Base-by-base conservation (phyloP, 257 asterid species). In the Avicennia marina region DNA sequence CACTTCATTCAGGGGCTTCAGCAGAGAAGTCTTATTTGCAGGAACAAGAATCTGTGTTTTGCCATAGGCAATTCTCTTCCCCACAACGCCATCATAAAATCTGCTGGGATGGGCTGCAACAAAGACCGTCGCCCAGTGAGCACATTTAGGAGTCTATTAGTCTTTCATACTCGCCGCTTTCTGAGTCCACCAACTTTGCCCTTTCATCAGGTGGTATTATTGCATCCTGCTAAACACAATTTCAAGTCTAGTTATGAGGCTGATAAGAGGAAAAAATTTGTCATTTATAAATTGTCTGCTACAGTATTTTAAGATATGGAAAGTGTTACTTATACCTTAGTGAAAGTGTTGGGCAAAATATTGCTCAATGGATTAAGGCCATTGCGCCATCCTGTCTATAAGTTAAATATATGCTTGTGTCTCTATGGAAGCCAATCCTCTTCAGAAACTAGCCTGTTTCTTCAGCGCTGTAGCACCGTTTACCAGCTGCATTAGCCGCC, bases 281-380 rank as follows among this genome's bases (percentile, higher is more conserved):
- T n/a, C n/a, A n/a, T n/a, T n/a, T n/a, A n/a, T n/a, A n/a, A n/a
- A n/a, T n/a, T n/a, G n/a, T n/a, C n/a, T 7, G 1, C 1, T n/a
- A 15, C 21, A 46, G 6, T 13, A 0, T n/a, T 32, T 24, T 4
- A 15, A 15, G 13, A 4, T 33, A 16, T 1, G 4, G 39, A 51
- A 43, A n/a, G 9, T 21, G 17, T 48, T n/a, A n/a, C n/a, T n/a
- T n/a, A n/a, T 66, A 81, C 89, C 94, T 84, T 78, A 39, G 85
- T 78, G 19, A 75, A 79, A 12, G 84, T 76, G 55, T 80, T 74
- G 40, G 93, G 89, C 20, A 75, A 86, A 55, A 55, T 33, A 38
- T 74, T 46, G 50, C 89, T 78, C 44, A 86, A 43, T 21, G 64
- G 69, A 61, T 63, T 50, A 15, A 82, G 79, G 42, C 70, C 65